Evolutionary conservation across 257 asterid genomes (phyloP), one percentile per base, ranked within the genome.

Genomic region (Coffea canephora): DNA sequence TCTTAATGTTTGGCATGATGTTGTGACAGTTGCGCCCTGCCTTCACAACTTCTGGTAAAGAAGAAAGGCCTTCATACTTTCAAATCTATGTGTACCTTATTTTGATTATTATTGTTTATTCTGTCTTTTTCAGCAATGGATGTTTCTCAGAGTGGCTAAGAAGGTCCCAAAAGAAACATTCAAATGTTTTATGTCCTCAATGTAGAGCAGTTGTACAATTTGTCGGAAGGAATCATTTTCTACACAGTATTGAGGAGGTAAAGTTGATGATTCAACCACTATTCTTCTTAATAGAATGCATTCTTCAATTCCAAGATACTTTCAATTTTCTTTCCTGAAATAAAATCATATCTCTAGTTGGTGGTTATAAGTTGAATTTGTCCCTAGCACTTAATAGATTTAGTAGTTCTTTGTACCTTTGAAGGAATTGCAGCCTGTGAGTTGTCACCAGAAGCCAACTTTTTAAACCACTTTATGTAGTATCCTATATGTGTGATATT

Each of bases 61-160:
- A 54, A 75, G 54, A 36, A 48, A 54, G 39, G 50, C 55, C 52
- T 36, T 16, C 13, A 54, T 74, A 65, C 18, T 34, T n/a, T 41
- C 2, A 41, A 25, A 74, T 19, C 21, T 18, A 54, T 54, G 31
- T 52, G 25, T 5, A 55, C 41, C 34, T 74, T 18, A 2, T 34
- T 55, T 10, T 10, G 36, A 6, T 74, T 77, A 54, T 76, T 14
- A 73, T 77, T 19, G 25, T 55, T 41, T 54, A 34, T 74, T 69
- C 71, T 83, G 68, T 84, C 82, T 84, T 83, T 79, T 81, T 50
- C 96, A 95, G 99, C 83, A 96, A 96, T 70, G 98, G 99, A 34
- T 96, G 99, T 88, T 96, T 96, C 89, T 96, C 99, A 70, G 98
- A 96, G 93, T 96, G 98, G 98, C 88, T 96, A 69, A 94, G 91